Percentiles rank a stretch among this genome's conserved stretches.
Conservation (phyloP, 805 yeast species). For the Wickerhamiella lipophila region DNA sequence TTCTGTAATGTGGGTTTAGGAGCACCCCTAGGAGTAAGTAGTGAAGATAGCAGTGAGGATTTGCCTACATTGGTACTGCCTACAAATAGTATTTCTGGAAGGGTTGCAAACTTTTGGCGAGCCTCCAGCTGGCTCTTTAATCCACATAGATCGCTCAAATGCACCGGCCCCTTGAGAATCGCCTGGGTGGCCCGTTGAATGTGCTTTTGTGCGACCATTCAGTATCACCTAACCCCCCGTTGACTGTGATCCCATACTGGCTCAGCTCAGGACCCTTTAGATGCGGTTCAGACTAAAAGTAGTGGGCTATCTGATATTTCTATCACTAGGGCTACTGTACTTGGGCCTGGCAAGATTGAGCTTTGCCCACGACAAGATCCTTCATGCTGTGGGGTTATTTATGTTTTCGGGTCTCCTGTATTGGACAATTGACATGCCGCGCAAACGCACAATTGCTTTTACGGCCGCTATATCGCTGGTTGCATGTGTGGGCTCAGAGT, state of each 20-base stretch:
- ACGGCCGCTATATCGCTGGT: constrained; percentile 28
- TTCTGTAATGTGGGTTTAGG: constrained; percentile 14
- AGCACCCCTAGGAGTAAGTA: constrained; percentile 29
- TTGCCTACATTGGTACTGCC: constrained; percentile 86
- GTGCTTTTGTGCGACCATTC: neutral
- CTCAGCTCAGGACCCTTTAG: too few relatives aligned
- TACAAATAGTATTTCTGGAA: constrained; percentile 65
- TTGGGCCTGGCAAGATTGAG: constrained; percentile 24
- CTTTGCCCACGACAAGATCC: constrained; percentile 31
- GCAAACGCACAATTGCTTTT: constrained; percentile 28
- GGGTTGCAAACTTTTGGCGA: constrained; percentile 16
- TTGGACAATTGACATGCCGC: constrained; percentile 32
- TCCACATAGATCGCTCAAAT: constrained; percentile 26
- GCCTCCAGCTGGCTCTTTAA: constrained; percentile 18
- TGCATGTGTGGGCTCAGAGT: constrained; percentile 31
- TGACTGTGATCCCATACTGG: too few relatives aligned
- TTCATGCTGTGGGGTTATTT: constrained; percentile 30
- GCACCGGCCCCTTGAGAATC: constrained; percentile 22
- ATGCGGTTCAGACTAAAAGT: constrained; percentile 22
- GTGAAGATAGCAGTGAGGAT: constrained; percentile 56
- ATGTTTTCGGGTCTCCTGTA: constrained; percentile 30
- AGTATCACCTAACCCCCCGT: neutral
- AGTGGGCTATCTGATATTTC: constrained; percentile 18
- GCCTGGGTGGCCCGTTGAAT: constrained; percentile 25
- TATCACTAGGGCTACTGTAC: constrained; percentile 16